Evolutionary conservation across 345 rosid species (phyloP).

Genomic region (Durio zibethinus): DNA sequence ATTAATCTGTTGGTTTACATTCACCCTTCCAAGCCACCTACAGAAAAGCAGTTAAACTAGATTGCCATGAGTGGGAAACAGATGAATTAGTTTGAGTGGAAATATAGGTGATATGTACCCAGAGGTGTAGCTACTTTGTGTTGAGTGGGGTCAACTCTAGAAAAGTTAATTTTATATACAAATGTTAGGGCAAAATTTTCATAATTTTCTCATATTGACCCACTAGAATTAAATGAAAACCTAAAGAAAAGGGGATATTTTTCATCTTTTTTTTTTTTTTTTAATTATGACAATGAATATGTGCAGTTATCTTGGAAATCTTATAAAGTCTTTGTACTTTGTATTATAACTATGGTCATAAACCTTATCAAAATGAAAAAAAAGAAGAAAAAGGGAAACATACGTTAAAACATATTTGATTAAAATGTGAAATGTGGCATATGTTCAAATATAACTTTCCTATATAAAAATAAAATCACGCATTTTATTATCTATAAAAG

Average conservation of each 20-base stretch:
- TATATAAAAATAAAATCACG: background rate
- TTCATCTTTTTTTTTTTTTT: background rate
- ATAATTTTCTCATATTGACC: background rate
- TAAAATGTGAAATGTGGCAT: background rate
- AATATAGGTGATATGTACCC: background rate
- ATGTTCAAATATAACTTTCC: background rate
- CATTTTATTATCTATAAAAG: background rate
- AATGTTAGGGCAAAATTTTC: background rate
- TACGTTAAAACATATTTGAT: background rate
- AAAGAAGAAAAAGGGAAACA: background rate
- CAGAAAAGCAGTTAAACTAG: background rate
- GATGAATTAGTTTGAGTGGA: constrained; percentile 1
- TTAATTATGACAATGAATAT: background rate
- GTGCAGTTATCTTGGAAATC: background rate
- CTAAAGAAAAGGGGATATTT: background rate
- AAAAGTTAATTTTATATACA: background rate
- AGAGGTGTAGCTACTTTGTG: background rate
- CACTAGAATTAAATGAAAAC: background rate
- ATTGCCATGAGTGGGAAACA: background rate
- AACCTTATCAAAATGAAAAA: background rate
- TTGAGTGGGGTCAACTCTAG: background rate
- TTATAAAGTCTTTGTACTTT: background rate
- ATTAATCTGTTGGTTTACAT: background rate
- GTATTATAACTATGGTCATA: background rate
- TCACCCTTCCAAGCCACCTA: background rate